Conservation (phyloP, 1,284 basidiomycete species). For the Calocybe gambosa region DNA sequence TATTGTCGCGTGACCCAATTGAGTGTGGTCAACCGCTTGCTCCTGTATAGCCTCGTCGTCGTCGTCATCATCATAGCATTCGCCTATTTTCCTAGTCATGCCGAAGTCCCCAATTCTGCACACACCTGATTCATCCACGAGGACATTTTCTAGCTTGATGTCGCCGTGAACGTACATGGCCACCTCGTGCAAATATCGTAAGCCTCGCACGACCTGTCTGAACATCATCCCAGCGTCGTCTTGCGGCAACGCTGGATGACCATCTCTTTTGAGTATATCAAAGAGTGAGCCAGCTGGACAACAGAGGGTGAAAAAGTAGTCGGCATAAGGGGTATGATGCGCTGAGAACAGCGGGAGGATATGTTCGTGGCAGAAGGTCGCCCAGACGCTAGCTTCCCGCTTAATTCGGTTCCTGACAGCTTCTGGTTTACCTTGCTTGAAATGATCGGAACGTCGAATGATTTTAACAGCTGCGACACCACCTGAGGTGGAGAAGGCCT, state of each 20-base stretch:
- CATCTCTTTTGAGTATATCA: conserved; percentile 75
- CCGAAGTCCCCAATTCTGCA: conserved; percentile 85
- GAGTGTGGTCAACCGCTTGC: conserved; percentile 14
- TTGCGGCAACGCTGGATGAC: conserved; percentile 54
- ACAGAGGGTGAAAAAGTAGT: conserved; percentile 80
- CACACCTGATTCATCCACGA: conserved; percentile 80
- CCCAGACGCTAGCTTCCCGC: conserved; percentile 80
- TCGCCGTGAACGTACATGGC: conserved; percentile 83
- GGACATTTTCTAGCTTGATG: conserved; percentile 94
- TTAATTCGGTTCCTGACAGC: conserved; percentile 54
- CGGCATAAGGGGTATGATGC: conserved; percentile 59
- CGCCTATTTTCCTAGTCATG: conserved; percentile 61
- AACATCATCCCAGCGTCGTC: conserved; percentile 88
- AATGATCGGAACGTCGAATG: conserved; percentile 51
- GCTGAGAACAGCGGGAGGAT: conserved; percentile 78
- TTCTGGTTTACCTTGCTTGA: conserved; percentile 41
- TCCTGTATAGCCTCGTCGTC: conserved; percentile 24
- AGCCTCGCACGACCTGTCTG: conserved; percentile 81
- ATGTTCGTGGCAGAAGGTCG: conserved; percentile 67
- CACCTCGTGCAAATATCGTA: conserved; percentile 81
- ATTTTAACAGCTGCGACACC: conserved; percentile 80
- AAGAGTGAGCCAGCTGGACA: conserved; percentile 84
- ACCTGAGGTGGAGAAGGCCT: conserved; percentile 63
- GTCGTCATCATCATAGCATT: conserved; percentile 39
- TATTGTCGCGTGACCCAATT: conserved; percentile 16